A percentile compares a stretch with the other conserved stretches of the same genome.
These are phyloP conservation scores for Verticillium isaacii DNA, from an alignment of 2,329 filamentous ascomycete genomes.

Conservation along the genomic window DNA sequence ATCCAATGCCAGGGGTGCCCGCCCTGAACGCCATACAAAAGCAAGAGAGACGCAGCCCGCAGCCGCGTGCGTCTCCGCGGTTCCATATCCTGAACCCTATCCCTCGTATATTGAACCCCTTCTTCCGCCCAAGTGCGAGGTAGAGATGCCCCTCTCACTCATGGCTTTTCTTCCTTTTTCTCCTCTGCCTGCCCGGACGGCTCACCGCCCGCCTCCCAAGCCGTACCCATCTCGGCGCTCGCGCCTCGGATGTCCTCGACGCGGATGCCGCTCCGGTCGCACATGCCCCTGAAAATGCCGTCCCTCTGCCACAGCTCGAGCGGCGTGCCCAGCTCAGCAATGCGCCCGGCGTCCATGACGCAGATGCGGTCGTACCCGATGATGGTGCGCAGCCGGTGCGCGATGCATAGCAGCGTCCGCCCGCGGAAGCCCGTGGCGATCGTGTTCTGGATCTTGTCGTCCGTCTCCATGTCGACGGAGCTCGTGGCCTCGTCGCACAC, in stretches of 20 bases:
- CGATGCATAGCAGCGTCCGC: slow-evolving; percentile 87
- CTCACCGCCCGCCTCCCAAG: slow-evolving; percentile 13
- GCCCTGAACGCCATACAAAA: not conserved
- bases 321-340: slow-evolving; percentile 82
- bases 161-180: slow-evolving; percentile 15
- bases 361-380: slow-evolving; percentile 93
- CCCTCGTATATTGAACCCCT: not conserved
- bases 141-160: not conserved
- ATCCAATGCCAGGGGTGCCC: not conserved
- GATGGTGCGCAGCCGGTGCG: slow-evolving; percentile 87
- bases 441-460: slow-evolving; percentile 88
- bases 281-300: slow-evolving; percentile 87
- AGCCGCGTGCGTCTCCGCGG: not conserved
- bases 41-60: not conserved
- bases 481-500: slow-evolving; percentile 96
- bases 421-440: slow-evolving; percentile 82
- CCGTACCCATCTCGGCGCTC: slow-evolving; percentile 20
- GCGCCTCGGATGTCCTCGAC: slow-evolving; percentile 48
- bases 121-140: not conserved
- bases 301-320: slow-evolving; percentile 62
- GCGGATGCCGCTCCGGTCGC: slow-evolving; percentile 75
- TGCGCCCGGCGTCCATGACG: slow-evolving; percentile 87
- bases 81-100: not conserved
- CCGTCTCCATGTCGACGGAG: slow-evolving; percentile 91
- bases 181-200: slow-evolving; percentile 13